Base-by-base conservation (phyloP, 1,284 basidiomycete species). In the Rhodotorula sp. region DNA sequence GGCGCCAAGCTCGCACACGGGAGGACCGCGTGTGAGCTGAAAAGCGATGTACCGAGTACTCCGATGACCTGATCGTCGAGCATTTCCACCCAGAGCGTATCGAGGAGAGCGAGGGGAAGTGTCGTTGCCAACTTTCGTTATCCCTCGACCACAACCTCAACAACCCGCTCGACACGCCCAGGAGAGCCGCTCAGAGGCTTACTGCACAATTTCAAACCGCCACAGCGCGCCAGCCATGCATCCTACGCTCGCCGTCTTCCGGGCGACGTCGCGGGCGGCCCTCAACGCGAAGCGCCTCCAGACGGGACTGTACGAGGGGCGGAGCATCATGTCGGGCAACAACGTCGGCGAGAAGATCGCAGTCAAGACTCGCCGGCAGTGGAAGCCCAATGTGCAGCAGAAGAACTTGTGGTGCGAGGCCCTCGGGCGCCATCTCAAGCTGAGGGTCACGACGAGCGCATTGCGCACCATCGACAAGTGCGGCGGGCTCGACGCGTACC, bases 351-450 rank as follows among this genome's bases (percentile, higher is more conserved):
- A 91, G 39, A 76, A 68, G 81, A 95, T 92, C 30, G 88, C 90
- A 79, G 86, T 89, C 80, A 94, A 94, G 82, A 94, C 94, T n/a
- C 88, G 90, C 60, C 84, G 93, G 55, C 86, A 87, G 55, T 96
- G 93, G 93, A 82, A 91, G 34, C 91, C 93, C 32, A 96, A 96
- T 81, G 84, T 91, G 27, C 90, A 92, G 74, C 82, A 82, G 67
- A 91, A 91, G 79, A 85, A 86, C 4, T 76, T 92, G 57, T 85
- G 82, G 73, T 91, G 89, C 13, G 88, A 89, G 24, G 80, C 86
- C 2, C 79, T 92, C 53, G 85, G 84, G 39, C 79, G 84, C 62
- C 82, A 69, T 17, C 74, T 93, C 8, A 83, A 83, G 66, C 80
- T 92, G 32, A 90, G 90, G 77, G 81, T 92, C 60, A 89, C 90